A percentile compares a stretch with the other conserved stretches of the same genome.
Conservation (phyloP, 2,329 filamentous ascomycete species). For the Hypoxylon sp. region DNA sequence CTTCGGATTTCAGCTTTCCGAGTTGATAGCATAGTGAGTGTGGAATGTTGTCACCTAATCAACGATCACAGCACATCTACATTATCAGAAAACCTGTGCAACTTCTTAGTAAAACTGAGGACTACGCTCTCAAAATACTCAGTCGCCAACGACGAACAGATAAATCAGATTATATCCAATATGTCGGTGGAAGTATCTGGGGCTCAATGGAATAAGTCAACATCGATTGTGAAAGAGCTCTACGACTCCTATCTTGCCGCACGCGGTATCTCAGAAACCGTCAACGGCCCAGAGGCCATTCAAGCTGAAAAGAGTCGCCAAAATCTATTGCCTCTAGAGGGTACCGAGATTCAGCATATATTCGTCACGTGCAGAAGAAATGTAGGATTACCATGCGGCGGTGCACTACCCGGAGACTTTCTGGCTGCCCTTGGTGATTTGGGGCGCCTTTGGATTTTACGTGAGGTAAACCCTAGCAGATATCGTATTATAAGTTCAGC, state of each 20-base stretch:
- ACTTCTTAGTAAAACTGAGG: not conserved
- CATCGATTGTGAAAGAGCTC: not conserved
- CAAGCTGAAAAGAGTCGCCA: not conserved
- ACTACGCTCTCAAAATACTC: not conserved
- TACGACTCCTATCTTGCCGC: not conserved
- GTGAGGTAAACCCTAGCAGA: not conserved
- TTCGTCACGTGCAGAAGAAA: not conserved
- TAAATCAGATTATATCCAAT: too few species aligned
- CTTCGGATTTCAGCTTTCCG: not conserved
- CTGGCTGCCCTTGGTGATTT: not conserved
- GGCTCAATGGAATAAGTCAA: not conserved
- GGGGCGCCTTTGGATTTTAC: not conserved
- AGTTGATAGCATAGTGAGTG: not conserved
- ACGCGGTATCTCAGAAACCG: not conserved
- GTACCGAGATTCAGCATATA: not conserved
- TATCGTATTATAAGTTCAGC: not conserved
- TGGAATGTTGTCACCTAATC: not conserved
- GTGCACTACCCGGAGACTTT: not conserved
- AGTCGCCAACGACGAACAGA: not conserved
- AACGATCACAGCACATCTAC: not conserved
- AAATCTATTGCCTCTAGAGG: not conserved
- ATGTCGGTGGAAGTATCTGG: not conserved
- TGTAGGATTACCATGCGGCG: not conserved
- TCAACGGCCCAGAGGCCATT: not conserved
- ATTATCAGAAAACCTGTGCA: not conserved